Evolutionary conservation across 768 basidiomycete species (phyloP).

Genomic region (Scleroderma bovista): DNA sequence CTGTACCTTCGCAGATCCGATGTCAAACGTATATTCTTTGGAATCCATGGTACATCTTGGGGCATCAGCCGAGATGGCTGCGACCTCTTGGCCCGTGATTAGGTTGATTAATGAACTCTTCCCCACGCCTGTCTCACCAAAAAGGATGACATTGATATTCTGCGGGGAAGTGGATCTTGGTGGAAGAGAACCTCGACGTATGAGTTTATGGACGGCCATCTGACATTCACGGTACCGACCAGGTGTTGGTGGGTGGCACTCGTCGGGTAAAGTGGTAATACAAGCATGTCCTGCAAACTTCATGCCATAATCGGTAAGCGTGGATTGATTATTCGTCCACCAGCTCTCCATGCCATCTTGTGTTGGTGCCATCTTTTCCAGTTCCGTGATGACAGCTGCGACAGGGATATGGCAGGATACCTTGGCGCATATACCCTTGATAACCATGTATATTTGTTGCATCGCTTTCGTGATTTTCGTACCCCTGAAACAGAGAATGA

Average conservation of each 20-base stretch:
- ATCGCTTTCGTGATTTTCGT: conserved; percentile 21
- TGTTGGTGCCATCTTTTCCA: conserved; percentile 25
- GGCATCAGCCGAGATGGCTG: conserved; percentile 18
- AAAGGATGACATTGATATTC: conserved; percentile 32
- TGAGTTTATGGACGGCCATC: conserved; percentile 14
- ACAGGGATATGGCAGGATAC: conserved; percentile 14
- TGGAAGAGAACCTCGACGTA: conserved; percentile 10
- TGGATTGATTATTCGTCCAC: conserved; percentile 31
- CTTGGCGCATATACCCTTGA: conserved; percentile 17
- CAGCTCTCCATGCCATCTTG: conserved; percentile 28
- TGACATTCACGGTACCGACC: conserved; percentile 17
- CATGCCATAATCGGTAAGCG: conserved; percentile 28
- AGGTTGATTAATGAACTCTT: conserved; percentile 23
- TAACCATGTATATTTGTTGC: conserved; percentile 22
- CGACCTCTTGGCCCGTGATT: conserved; percentile 21
- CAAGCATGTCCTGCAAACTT: conserved; percentile 33
- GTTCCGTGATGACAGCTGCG: conserved; percentile 26
- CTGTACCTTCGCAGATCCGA: conserved; percentile 18
- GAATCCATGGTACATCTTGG: conserved; percentile 31
- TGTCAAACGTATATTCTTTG: conserved; percentile 21
- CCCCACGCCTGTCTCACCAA: conserved; percentile 33
- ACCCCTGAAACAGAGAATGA: conserved; percentile 24
- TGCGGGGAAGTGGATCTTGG: conserved; percentile 13
- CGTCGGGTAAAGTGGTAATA: conserved; percentile 28
- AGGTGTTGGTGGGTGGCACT: conserved; percentile 14